Evolutionary conservation across 192 early-diverging fungal genomes (phyloP).

Genomic region (Thamnidium elegans): DNA sequence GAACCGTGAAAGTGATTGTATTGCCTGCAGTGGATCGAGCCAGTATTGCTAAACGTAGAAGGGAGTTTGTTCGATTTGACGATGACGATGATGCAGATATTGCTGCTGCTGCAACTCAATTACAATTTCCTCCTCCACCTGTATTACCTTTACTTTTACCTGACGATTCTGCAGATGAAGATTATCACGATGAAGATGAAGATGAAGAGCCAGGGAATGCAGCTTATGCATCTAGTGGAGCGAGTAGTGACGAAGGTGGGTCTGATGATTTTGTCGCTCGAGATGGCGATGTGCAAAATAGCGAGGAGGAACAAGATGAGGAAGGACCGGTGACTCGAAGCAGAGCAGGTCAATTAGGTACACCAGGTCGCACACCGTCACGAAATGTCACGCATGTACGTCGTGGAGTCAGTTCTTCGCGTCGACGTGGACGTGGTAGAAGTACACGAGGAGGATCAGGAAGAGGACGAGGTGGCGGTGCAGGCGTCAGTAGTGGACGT

Average conservation of each 20-base stretch:
- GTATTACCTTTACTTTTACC: slow-evolving; percentile 20
- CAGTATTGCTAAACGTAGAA: slow-evolving; percentile 23
- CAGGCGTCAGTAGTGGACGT: slow-evolving; percentile 34
- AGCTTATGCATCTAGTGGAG: slow-evolving; percentile 29
- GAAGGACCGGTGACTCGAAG: slow-evolving; percentile 36
- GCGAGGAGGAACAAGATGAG: slow-evolving; percentile 31
- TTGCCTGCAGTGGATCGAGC: slow-evolving; percentile 27
- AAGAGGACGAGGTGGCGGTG: slow-evolving; percentile 15
- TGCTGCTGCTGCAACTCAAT: neutral
- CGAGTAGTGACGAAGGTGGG: slow-evolving; percentile 43
- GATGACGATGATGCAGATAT: slow-evolving; percentile 33
- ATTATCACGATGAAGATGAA: slow-evolving; percentile 34
- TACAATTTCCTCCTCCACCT: slow-evolving; percentile 17
- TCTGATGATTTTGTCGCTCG: slow-evolving; percentile 28
- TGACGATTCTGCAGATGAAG: slow-evolving; percentile 41
- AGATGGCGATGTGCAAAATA: slow-evolving; percentile 17
- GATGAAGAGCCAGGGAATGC: slow-evolving; percentile 24
- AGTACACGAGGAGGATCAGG: slow-evolving; percentile 34
- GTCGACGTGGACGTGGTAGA: slow-evolving; percentile 38
- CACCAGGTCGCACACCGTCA: neutral
- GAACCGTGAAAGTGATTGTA: slow-evolving; percentile 3
- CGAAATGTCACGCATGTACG: neutral
- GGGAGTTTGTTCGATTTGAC: slow-evolving; percentile 34
- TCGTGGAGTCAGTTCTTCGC: slow-evolving; percentile 24
- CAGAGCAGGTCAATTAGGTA: slow-evolving; percentile 32